phyloP scores from a whole-genome alignment of 1,284 basidiomycete species.

The Heliocybe sulcata region DNA sequence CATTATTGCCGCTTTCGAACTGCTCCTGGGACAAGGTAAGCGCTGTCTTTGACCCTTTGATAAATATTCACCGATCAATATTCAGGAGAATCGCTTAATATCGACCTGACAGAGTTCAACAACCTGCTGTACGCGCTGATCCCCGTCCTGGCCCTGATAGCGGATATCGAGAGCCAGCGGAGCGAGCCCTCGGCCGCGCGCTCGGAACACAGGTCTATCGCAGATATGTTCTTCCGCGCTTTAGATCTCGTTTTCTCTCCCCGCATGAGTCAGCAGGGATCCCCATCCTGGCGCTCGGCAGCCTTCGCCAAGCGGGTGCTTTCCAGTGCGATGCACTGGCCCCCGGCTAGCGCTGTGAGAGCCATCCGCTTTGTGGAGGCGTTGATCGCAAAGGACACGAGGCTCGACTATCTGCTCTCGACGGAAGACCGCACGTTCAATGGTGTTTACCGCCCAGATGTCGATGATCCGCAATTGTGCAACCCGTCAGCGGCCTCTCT shows the following conservation, averaged over 20 bases:
- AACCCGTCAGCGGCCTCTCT: conserved; percentile 67
- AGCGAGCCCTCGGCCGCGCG: conserved; percentile 13
- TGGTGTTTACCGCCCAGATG: conserved; percentile 74
- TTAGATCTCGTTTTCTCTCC: conserved; percentile 75
- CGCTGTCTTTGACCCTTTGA: conserved; percentile 6
- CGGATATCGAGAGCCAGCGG: conserved; percentile 36
- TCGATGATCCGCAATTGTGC: conserved; percentile 83
- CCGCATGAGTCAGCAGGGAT: conserved; percentile 42
- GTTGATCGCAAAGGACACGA: conserved; percentile 71
- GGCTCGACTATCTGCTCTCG: conserved; percentile 78
- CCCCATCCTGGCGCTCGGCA: conserved; percentile 76
- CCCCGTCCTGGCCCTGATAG: conserved; percentile 46
- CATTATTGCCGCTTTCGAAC: conserved; percentile 93
- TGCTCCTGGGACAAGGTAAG: conserved; percentile 90
- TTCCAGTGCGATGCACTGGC: conserved; percentile 74
- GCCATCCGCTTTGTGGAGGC: conserved; percentile 67
- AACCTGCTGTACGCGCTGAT: conserved; percentile 70
- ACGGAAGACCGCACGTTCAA: conserved; percentile 81
- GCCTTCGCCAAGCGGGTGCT: conserved; percentile 91
- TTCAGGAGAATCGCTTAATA: conserved; percentile 88
- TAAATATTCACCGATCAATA: neutral
- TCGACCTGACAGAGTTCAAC: conserved; percentile 91
- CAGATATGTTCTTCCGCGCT: conserved; percentile 82
- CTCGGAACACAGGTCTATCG: conserved; percentile 28
- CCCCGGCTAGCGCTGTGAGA: conserved; percentile 57